Conservation (phyloP, 176 grass and related monocot species). For the Lolium multiflorum region DNA sequence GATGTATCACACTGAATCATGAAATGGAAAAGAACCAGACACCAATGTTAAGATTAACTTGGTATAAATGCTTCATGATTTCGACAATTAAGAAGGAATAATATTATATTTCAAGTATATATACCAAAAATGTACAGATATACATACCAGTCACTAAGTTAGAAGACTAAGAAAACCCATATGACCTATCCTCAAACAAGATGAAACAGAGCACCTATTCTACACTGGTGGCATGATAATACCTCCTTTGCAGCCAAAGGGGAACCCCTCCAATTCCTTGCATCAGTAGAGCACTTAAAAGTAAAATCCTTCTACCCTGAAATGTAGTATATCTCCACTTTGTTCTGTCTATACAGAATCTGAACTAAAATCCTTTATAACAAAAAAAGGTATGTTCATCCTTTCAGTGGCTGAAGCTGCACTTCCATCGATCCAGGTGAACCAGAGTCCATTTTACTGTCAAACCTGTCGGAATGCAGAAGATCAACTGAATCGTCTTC, state of each 20-base stretch:
- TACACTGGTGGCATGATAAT: constrained; percentile 33
- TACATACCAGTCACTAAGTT: constrained; percentile 45
- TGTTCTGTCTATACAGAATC: constrained; percentile 33
- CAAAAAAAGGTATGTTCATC: constrained; percentile 40
- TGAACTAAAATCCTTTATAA: constrained; percentile 36
- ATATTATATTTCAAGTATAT: constrained; percentile 18
- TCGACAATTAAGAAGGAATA: background rate
- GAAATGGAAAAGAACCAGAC: background rate
- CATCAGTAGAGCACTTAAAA: constrained; percentile 21
- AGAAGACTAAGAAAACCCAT: constrained; percentile 31
- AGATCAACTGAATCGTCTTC: constrained; percentile 83
- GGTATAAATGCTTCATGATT: background rate
- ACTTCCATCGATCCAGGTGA: constrained; percentile 62
- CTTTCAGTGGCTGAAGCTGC: constrained; percentile 75
- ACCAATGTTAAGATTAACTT: too few relatives aligned
- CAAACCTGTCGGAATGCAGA: constrained; percentile 47
- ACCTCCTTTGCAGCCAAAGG: constrained; percentile 41
- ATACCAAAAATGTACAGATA: constrained; percentile 54
- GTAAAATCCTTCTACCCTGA: background rate
- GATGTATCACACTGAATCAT: background rate
- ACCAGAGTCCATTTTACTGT: constrained; percentile 56
- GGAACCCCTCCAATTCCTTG: background rate
- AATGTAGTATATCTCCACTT: background rate
- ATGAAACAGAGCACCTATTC: constrained; percentile 40
- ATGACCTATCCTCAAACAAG: constrained; percentile 30